Conservation (phyloP, 306 rosid species). For the Carpinus fangiana region DNA sequence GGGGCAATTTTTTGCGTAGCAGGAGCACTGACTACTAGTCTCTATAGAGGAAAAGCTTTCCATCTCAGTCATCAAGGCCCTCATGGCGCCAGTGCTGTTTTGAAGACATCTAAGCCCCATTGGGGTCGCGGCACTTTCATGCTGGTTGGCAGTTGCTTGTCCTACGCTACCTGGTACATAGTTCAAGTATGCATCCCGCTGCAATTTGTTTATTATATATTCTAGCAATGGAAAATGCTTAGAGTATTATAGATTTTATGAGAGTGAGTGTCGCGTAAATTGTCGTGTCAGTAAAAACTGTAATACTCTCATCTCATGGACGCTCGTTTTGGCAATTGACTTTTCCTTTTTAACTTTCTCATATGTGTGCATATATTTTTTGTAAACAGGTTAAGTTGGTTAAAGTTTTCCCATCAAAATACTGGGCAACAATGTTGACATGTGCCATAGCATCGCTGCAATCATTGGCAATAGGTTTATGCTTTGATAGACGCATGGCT, state of each 20-base stretch:
- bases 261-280: no score
- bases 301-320: no score
- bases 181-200: conserved; percentile 43
- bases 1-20: conserved; percentile 61
- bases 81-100: not conserved
- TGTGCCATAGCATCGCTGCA: conserved; percentile 60
- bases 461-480: conserved; percentile 40
- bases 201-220: no score
- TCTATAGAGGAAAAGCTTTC: conserved; percentile 55
- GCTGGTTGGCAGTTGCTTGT: conserved; percentile 51
- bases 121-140: conserved; percentile 56
- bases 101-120: conserved; percentile 23
- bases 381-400: conserved; percentile 48
- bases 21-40: conserved; percentile 46
- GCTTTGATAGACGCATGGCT: conserved; percentile 37
- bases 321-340: no score
- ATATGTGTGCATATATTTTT: not conserved
- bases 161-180: conserved; percentile 53
- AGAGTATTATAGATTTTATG: no score
- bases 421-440: conserved; percentile 50
- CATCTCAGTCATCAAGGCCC: conserved; percentile 33
- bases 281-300: no score
- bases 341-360: not conserved
- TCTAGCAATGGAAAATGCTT: no score
- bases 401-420: conserved; percentile 51